A percentile compares a stretch with the other conserved stretches of the same genome.
Conservation (phyloP, 495 filamentous ascomycete genomes). For the Hypoxylon trugodes region DNA sequence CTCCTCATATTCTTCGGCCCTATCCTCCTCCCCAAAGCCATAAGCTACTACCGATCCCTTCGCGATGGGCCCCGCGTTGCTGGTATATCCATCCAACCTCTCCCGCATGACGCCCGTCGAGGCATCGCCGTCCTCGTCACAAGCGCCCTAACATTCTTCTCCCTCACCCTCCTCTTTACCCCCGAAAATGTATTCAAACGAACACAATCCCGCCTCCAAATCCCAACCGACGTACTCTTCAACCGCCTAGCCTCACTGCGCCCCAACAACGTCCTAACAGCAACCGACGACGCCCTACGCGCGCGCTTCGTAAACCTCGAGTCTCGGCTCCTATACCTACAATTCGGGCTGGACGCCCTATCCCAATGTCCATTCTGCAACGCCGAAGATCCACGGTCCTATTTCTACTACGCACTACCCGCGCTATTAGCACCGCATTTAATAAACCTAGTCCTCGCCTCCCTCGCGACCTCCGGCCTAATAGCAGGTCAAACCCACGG, state of each 20-base stretch:
- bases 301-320: conserved; percentile 73
- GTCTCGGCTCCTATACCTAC: conserved; percentile 80
- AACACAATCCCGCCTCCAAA: conserved; percentile 85
- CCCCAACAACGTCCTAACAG: conserved; percentile 60
- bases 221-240: conserved; percentile 85
- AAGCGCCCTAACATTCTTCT: conserved; percentile 63
- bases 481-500: conserved; percentile 65
- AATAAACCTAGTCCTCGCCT: conserved; percentile 73
- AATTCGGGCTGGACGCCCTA: conserved; percentile 77
- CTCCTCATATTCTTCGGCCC: conserved; percentile 87
- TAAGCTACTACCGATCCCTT: conserved; percentile 73
- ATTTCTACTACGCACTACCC: conserved; percentile 84
- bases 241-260: conserved; percentile 74
- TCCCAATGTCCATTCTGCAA: conserved; percentile 82
- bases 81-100: conserved; percentile 66
- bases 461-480: conserved; percentile 63
- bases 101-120: conserved; percentile 59
- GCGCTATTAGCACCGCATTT: conserved; percentile 78
- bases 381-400: conserved; percentile 73
- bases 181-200: conserved; percentile 82
- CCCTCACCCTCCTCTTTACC: conserved; percentile 71
- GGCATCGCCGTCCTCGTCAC: conserved; percentile 70
- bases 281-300: conserved; percentile 69
- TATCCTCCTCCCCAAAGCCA: conserved; percentile 75
- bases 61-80: conserved; percentile 56